phyloP scores from a whole-genome alignment of 257 asterid species.

The Solanum tacnaense region DNA sequence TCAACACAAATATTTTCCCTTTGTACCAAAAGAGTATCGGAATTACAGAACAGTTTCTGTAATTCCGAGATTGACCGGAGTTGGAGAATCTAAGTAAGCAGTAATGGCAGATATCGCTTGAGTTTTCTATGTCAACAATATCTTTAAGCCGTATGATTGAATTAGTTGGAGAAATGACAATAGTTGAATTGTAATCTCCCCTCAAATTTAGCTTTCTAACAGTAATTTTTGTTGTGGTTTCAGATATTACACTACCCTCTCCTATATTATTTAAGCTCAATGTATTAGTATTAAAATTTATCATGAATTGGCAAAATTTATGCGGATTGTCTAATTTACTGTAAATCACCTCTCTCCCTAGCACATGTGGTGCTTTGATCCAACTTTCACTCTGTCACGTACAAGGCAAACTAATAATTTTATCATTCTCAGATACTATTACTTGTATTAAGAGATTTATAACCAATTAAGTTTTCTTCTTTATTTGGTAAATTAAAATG shows the following conservation, averaged over 20 bases:
- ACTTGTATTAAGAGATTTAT: too few relatives aligned
- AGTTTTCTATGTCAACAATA: not conserved
- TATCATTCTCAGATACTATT: not conserved
- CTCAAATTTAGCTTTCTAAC: not conserved
- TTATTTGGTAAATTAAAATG: too few relatives aligned
- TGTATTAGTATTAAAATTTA: too few relatives aligned
- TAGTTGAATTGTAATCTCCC: not conserved
- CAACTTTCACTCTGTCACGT: not conserved
- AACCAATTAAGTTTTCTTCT: not conserved
- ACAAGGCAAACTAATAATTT: not conserved
- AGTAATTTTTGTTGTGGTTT: not conserved
- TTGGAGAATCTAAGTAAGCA: not conserved
- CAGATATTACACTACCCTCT: not conserved
- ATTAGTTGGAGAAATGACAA: not conserved
- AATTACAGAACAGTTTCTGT: too few relatives aligned
- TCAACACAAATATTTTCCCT: not conserved
- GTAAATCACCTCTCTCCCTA: not conserved
- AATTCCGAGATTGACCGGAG: not conserved
- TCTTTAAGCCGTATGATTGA: not conserved
- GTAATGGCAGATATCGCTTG: not conserved
- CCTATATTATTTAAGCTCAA: not conserved
- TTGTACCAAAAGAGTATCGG: not conserved
- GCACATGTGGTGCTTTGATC: not conserved
- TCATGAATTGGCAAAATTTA: not conserved
- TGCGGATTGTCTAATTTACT: not conserved